Percentiles rank a stretch among this genome's conserved stretches.
Conservation (phyloP, 2,329 filamentous ascomycete species). For the Lasiodiplodia citricola region DNA sequence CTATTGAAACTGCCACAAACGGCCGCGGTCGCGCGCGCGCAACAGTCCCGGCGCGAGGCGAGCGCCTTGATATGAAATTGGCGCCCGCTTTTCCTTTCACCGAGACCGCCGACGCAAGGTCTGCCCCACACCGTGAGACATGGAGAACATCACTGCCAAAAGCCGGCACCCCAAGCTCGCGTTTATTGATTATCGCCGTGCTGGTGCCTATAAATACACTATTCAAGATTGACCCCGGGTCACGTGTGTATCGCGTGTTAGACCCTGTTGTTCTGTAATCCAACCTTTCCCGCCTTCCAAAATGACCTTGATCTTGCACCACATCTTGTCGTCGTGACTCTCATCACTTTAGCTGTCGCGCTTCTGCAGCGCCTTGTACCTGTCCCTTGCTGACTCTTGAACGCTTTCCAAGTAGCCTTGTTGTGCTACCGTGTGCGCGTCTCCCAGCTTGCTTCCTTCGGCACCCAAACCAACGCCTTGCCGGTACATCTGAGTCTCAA, state of each 20-base stretch:
- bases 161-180: background rate
- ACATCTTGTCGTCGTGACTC: background rate
- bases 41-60: background rate
- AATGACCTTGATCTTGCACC: background rate
- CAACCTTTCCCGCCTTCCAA: background rate
- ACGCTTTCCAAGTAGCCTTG: slow-evolving; percentile 68
- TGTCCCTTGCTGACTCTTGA: slow-evolving; percentile 69
- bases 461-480: slow-evolving; percentile 73
- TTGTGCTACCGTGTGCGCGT: slow-evolving; percentile 68
- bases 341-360: background rate
- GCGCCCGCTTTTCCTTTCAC: slow-evolving; percentile 3
- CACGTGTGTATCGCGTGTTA: background rate
- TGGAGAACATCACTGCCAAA: slow-evolving; percentile 13
- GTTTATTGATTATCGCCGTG: background rate
- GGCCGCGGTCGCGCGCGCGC: background rate
- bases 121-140: slow-evolving; percentile 8
- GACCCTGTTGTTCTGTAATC: background rate
- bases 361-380: slow-evolving; percentile 36
- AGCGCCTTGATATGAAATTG: background rate
- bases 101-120: background rate
- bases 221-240: background rate
- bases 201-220: slow-evolving; percentile 10
- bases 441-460: slow-evolving; percentile 71
- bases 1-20: slow-evolving; percentile 16
- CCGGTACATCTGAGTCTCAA: slow-evolving; percentile 68